These are phyloP conservation scores for Olyra latifolia DNA, from an alignment of 176 grass and related monocot genomes.

Conservation along the genomic window DNA sequence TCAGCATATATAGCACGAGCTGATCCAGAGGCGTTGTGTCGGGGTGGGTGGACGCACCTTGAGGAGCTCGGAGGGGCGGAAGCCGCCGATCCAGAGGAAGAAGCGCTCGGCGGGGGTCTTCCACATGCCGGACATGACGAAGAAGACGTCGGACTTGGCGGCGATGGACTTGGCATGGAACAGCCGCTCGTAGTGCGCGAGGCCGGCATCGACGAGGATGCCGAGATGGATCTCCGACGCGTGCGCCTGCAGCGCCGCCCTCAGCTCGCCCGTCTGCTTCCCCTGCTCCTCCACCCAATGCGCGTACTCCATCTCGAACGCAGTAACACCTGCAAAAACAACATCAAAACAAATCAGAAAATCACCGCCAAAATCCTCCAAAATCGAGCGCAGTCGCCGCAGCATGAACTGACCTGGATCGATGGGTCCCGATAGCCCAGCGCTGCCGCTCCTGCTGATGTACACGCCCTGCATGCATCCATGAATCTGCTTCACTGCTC, in stretches of 20 bases:
- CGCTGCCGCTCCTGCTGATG: conserved; percentile 35
- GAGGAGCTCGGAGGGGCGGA: conserved; percentile 72
- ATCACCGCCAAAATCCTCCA: too few species aligned
- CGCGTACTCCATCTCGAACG: conserved; percentile 72
- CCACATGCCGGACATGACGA: conserved; percentile 78
- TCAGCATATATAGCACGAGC: neutral
- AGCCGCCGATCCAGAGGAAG: conserved; percentile 81
- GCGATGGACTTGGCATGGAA: conserved; percentile 50
- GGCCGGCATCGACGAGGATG: conserved; percentile 47
- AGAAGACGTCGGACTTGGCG: conserved; percentile 64
- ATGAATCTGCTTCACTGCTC: neutral
- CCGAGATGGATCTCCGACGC: conserved; percentile 44
- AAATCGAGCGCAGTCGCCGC: neutral
- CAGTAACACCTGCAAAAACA: conserved; percentile 23
- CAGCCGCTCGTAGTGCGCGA: conserved; percentile 64
- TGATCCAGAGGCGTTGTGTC: neutral
- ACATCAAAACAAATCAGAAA: neutral
- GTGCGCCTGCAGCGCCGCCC: conserved; percentile 40
- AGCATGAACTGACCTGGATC: conserved; percentile 47
- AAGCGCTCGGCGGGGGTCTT: conserved; percentile 53
- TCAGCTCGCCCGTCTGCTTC: conserved; percentile 47
- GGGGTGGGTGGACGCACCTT: conserved; percentile 28
- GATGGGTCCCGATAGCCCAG: conserved; percentile 28
- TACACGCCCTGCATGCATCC: conserved; percentile 43
- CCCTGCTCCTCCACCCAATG: conserved; percentile 72